Evolutionary conservation across 306 rosid genomes (phyloP).

Genomic region (Lupinus albus): DNA sequence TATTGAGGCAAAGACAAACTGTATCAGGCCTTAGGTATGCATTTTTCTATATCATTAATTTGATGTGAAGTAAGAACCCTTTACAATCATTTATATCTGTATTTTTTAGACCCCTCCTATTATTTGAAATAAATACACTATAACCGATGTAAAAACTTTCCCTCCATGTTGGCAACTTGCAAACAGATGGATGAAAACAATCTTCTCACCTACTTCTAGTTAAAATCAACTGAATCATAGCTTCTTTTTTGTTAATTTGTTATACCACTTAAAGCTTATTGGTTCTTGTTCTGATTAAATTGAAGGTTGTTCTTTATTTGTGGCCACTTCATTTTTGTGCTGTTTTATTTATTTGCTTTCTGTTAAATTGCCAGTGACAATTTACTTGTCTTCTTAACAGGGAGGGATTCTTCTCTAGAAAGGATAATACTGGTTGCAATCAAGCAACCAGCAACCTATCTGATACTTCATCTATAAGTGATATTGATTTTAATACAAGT

Average conservation of each 20-base stretch:
- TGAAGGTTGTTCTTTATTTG: slow-evolving; percentile 24
- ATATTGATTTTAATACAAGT: slow-evolving; percentile 43
- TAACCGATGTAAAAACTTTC: neutral
- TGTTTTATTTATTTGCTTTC: slow-evolving; percentile 6
- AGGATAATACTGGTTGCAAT: slow-evolving; percentile 60
- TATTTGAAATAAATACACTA: slow-evolving; percentile 6
- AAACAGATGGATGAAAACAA: slow-evolving; percentile 17
- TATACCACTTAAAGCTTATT: slow-evolving; percentile 3
- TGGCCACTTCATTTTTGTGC: neutral
- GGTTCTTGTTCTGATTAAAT: neutral
- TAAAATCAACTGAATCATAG: neutral
- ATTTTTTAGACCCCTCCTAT: neutral
- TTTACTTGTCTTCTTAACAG: slow-evolving; percentile 52
- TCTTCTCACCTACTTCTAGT: neutral
- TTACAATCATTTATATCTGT: neutral
- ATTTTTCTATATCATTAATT: slow-evolving; percentile 15
- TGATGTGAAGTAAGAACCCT: neutral
- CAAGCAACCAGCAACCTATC: slow-evolving; percentile 58
- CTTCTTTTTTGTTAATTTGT: neutral
- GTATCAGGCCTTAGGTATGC: slow-evolving; percentile 87
- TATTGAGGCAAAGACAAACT: slow-evolving; percentile 78
- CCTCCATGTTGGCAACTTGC: slow-evolving; percentile 9
- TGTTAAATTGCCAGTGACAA: slow-evolving; percentile 7
- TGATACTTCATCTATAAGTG: slow-evolving; percentile 53
- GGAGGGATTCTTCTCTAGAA: slow-evolving; percentile 75